Evolutionary conservation across 139 green algal genomes (phyloP).

Genomic region (Haematococcus sp.): DNA sequence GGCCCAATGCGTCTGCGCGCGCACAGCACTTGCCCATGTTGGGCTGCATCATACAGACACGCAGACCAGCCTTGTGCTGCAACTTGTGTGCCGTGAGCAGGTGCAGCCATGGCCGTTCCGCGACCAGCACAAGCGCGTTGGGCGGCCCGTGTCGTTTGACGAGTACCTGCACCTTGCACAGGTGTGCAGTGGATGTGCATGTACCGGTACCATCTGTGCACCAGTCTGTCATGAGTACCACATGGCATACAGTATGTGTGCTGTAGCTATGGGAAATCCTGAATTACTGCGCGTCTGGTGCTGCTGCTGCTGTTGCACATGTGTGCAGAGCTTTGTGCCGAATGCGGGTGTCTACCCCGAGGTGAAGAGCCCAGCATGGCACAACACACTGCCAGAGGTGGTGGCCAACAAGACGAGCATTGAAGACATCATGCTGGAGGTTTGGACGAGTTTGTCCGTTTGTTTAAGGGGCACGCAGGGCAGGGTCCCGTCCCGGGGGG

Average conservation of each 20-base stretch:
- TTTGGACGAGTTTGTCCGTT: too few relatives aligned
- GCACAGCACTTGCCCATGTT: not conserved
- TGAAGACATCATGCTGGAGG: not conserved
- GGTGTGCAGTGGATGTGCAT: constrained; percentile 10
- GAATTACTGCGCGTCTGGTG: too few relatives aligned
- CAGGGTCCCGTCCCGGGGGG: too few relatives aligned
- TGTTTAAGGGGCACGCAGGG: too few relatives aligned
- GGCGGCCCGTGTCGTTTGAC: constrained; percentile 29
- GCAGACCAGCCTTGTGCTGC: too few relatives aligned
- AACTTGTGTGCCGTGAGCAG: not conserved
- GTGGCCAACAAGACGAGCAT: constrained; percentile 5
- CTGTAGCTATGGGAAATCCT: too few relatives aligned
- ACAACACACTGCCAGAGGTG: constrained; percentile 4
- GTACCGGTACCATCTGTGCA: too few relatives aligned
- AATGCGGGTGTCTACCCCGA: not conserved
- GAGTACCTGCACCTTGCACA: constrained; percentile 25
- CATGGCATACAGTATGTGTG: too few relatives aligned
- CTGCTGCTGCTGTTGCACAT: not conserved
- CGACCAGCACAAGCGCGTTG: constrained; percentile 32
- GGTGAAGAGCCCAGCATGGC: not conserved
- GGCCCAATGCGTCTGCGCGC: too few relatives aligned
- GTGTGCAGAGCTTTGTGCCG: not conserved
- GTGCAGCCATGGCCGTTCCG: constrained; percentile 37
- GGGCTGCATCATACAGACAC: too few relatives aligned
- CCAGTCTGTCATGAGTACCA: too few relatives aligned